Evolutionary conservation across 1,284 basidiomycete species (phyloP).

Genomic region (Amylostereum areolatum): DNA sequence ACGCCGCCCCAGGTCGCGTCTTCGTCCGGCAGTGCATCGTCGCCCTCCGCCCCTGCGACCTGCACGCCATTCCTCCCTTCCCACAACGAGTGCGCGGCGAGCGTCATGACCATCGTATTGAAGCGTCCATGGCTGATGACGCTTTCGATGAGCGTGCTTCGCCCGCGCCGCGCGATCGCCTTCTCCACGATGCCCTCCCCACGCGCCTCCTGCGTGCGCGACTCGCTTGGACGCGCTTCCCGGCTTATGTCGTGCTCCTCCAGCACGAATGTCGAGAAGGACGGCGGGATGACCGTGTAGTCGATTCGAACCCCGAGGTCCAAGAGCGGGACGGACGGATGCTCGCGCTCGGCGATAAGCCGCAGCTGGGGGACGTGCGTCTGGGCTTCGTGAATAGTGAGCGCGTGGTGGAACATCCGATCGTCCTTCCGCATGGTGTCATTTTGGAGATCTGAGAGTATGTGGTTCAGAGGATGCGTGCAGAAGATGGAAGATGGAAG

Average conservation of each 20-base stretch:
- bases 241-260: slow-evolving; percentile 18
- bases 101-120: slow-evolving; percentile 24
- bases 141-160: slow-evolving; percentile 29
- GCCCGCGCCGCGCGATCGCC: slow-evolving; percentile 24
- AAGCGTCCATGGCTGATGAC: slow-evolving; percentile 23
- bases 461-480: not conserved
- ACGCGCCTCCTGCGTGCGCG: slow-evolving; percentile 24
- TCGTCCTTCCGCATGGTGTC: slow-evolving; percentile 27
- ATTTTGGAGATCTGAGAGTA: slow-evolving; percentile 24
- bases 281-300: slow-evolving; percentile 23
- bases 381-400: slow-evolving; percentile 26
- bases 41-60: too few species aligned
- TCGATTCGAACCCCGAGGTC: slow-evolving; percentile 27
- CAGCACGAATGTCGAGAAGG: slow-evolving; percentile 21
- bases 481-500: not conserved
- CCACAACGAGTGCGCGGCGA: slow-evolving; percentile 6
- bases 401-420: slow-evolving; percentile 27
- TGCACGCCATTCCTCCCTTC: not conserved
- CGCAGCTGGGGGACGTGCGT: slow-evolving; percentile 22
- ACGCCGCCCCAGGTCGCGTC: too few species aligned
- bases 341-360: slow-evolving; percentile 18
- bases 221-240: slow-evolving; percentile 10
- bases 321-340: slow-evolving; percentile 17
- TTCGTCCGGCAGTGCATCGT: too few species aligned
- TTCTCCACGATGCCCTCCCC: slow-evolving; percentile 30